A percentile compares a stretch with the other conserved stretches of the same genome.
These are phyloP conservation scores for Globisporangium recalcitrans DNA, from an alignment of 352 stramenopile species.

Conservation along the genomic window DNA sequence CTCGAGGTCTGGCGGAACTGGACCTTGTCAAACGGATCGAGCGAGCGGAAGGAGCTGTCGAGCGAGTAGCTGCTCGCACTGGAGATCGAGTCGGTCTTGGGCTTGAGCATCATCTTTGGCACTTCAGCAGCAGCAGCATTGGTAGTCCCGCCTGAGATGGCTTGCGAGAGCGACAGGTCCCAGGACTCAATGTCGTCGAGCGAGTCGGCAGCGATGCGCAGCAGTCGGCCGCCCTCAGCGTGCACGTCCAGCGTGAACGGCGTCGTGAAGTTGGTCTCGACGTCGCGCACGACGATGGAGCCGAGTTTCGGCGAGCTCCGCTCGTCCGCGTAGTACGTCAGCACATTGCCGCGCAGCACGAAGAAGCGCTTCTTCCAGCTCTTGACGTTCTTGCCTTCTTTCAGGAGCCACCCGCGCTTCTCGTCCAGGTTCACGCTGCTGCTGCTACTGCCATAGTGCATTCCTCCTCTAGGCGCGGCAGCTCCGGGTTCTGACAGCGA, in stretches of 20 bases:
- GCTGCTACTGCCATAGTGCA: not conserved
- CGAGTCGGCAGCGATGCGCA: constrained; percentile 32
- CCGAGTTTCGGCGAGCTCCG: constrained; percentile 21
- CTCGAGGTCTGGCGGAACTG: constrained; percentile 6
- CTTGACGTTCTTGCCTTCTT: constrained; percentile 30
- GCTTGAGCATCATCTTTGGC: not conserved
- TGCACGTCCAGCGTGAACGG: constrained; percentile 31
- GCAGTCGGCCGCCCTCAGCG: constrained; percentile 18
- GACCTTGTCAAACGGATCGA: constrained; percentile 8
- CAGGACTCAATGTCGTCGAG: constrained; percentile 35
- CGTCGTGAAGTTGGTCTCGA: constrained; percentile 27
- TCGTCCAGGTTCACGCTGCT: not conserved
- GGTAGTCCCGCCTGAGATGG: constrained; percentile 3
- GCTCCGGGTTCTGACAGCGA: constrained; percentile 1
- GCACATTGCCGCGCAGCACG: constrained; percentile 34
- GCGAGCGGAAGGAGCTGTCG: not conserved
- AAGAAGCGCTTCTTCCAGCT: constrained; percentile 61
- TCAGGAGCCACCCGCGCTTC: constrained; percentile 36
- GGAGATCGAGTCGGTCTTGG: constrained; percentile 1
- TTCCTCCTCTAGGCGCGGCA: not conserved
- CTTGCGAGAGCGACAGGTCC: constrained; percentile 25
- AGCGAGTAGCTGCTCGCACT: not conserved
- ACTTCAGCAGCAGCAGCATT: not conserved
- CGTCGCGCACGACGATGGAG: constrained; percentile 20
- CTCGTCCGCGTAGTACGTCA: constrained; percentile 48